Evolutionary conservation across 2,329 filamentous ascomycete genomes (phyloP).

Genomic region (Orbilia javanica): DNA sequence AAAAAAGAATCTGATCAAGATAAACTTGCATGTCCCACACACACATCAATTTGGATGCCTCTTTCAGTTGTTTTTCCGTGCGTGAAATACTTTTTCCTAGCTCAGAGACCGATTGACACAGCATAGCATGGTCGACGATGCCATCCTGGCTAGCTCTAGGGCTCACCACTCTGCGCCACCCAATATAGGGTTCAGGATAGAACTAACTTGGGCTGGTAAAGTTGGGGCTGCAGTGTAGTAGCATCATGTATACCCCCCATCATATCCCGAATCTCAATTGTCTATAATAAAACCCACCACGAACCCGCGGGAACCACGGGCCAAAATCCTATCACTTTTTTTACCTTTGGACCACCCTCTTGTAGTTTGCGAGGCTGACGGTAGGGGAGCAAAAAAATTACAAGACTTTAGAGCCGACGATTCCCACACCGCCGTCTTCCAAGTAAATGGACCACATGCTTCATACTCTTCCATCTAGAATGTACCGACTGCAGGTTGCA

Average conservation of each 20-base stretch:
- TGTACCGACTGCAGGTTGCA: constrained; percentile 38
- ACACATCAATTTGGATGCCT: neutral
- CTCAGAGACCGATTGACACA: neutral
- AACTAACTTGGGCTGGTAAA: constrained; percentile 3
- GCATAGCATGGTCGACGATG: constrained; percentile 27
- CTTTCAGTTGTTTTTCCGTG: constrained; percentile 18
- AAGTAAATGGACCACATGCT: constrained; percentile 34
- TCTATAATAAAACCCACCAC: constrained; percentile 24
- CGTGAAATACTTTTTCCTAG: constrained; percentile 35
- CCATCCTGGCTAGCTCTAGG: constrained; percentile 54
- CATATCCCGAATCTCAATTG: constrained; percentile 4
- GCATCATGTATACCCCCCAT: neutral
- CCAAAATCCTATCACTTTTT: constrained; percentile 28
- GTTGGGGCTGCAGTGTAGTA: neutral
- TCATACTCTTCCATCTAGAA: constrained; percentile 37
- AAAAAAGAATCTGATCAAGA: neutral
- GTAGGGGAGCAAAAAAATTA: neutral
- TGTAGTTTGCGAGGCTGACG: constrained; percentile 33
- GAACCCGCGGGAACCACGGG: constrained; percentile 46
- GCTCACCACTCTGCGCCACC: constrained; percentile 42
- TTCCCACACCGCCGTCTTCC: constrained; percentile 27
- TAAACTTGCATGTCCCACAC: constrained; percentile 23
- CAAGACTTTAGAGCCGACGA: constrained; percentile 19
- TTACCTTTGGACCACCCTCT: neutral
- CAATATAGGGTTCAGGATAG: constrained; percentile 35